A percentile compares a stretch with the other conserved stretches of the same genome.
phyloP scores from a whole-genome alignment of 768 basidiomycete genomes.

The Neoboletus magnificus region DNA sequence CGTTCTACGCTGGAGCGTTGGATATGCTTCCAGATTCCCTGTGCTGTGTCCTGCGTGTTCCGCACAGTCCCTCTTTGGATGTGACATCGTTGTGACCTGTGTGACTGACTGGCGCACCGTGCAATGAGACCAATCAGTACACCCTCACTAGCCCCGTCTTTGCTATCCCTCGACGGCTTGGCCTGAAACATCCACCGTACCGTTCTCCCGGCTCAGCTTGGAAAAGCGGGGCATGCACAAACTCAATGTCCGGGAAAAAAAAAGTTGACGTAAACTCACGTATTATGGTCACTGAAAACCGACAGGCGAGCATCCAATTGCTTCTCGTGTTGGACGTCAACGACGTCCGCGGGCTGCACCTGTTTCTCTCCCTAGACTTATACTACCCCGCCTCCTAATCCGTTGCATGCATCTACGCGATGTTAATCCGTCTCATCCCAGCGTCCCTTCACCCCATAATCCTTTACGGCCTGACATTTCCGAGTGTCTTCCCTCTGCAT shows the following conservation, averaged over 20 bases:
- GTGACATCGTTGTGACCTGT: not conserved
- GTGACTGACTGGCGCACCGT: not conserved
- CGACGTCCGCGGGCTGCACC: slow-evolving; percentile 18
- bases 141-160: too few relatives aligned
- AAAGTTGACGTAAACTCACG: slow-evolving; percentile 32
- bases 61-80: not conserved
- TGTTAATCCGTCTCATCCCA: slow-evolving; percentile 57
- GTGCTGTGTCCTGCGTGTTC: slow-evolving; percentile 11
- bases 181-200: not conserved
- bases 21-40: slow-evolving; percentile 4
- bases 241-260: slow-evolving; percentile 13
- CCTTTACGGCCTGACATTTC: slow-evolving; percentile 56
- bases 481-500: slow-evolving; percentile 34
- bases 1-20: not conserved
- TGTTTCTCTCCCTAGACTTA: slow-evolving; percentile 20
- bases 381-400: slow-evolving; percentile 26
- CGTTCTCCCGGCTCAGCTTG: not conserved
- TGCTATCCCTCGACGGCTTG: too few relatives aligned
- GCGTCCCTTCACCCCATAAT: slow-evolving; percentile 48
- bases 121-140: too few relatives aligned
- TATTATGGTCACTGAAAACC: slow-evolving; percentile 30
- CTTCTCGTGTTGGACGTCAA: slow-evolving; percentile 31
- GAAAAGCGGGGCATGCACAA: slow-evolving; percentile 2
- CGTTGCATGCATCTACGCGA: slow-evolving; percentile 24
- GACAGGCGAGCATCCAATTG: slow-evolving; percentile 9